Evolutionary conservation across 129 eudicot species (phyloP).

Genomic region (Flaveria brownii): DNA sequence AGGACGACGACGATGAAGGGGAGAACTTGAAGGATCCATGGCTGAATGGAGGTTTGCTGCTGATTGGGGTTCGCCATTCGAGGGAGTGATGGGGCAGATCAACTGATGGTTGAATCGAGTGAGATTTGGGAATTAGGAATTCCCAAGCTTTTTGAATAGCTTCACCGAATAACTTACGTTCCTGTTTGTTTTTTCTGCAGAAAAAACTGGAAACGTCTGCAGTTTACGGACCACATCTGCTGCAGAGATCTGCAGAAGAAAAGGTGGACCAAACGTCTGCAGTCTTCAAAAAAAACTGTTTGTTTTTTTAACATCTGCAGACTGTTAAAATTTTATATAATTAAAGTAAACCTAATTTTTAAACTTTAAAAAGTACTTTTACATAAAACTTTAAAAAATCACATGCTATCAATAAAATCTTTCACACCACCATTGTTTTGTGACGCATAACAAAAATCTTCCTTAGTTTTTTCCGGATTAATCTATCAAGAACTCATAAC

Average conservation of each 20-base stretch:
- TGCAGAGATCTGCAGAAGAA: too few relatives aligned
- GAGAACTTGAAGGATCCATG: constrained; percentile 43
- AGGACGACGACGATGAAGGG: constrained; percentile 41
- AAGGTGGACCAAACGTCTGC: too few relatives aligned
- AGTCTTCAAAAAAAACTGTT: too few relatives aligned
- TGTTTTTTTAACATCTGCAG: too few relatives aligned
- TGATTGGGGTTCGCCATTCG: constrained; percentile 35
- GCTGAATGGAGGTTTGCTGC: constrained; percentile 32
- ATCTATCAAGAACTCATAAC: constrained; percentile 38
- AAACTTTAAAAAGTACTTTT: too few relatives aligned
- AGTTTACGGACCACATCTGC: too few relatives aligned
- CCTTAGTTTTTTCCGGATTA: constrained; percentile 58
- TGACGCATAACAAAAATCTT: constrained; percentile 54
- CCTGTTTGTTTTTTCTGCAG: too few relatives aligned
- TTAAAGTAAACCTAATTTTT: too few relatives aligned
- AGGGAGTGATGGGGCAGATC: constrained; percentile 3
- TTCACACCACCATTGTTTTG: constrained; percentile 47
- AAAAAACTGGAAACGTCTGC: too few relatives aligned
- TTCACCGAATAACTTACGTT: not conserved
- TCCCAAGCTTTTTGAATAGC: not conserved
- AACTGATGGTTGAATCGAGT: constrained; percentile 21
- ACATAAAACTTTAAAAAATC: too few relatives aligned
- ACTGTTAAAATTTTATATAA: too few relatives aligned
- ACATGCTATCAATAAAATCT: constrained; percentile 62
- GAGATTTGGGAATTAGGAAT: constrained; percentile 11